Percentiles rank a stretch among this genome's conserved stretches.
Conservation (phyloP, 768 basidiomycete species). For the Boletus vermiculosoides region DNA sequence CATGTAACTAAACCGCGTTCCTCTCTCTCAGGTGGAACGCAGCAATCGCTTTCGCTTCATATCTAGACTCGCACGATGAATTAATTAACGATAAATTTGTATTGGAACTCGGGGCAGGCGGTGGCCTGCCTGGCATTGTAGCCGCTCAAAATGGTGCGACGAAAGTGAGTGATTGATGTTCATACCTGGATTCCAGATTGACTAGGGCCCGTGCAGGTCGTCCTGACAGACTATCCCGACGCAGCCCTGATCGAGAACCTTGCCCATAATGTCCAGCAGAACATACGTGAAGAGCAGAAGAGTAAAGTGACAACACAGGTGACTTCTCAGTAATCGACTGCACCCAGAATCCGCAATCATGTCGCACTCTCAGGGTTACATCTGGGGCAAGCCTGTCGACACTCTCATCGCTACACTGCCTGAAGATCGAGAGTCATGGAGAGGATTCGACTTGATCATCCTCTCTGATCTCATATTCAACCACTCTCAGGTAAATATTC, state of each 20-base stretch:
- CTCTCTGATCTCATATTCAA: slow-evolving; percentile 94
- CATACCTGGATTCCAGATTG: not conserved
- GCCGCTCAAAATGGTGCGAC: slow-evolving; percentile 66
- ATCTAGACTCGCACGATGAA: slow-evolving; percentile 53
- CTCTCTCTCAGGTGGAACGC: slow-evolving; percentile 71
- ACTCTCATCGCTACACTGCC: slow-evolving; percentile 30
- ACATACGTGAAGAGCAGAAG: slow-evolving; percentile 38
- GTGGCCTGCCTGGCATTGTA: slow-evolving; percentile 82
- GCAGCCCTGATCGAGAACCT: slow-evolving; percentile 72
- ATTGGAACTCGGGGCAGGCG: slow-evolving; percentile 92
- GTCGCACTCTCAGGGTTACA: slow-evolving; percentile 57
- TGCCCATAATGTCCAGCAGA: slow-evolving; percentile 59
- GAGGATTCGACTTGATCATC: slow-evolving; percentile 74
- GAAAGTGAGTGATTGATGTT: slow-evolving; percentile 41
- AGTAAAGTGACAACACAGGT: slow-evolving; percentile 35
- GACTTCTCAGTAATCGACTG: slow-evolving; percentile 28
- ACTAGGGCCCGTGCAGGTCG: slow-evolving; percentile 46
- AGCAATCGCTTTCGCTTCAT: slow-evolving; percentile 66
- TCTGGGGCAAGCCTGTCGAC: slow-evolving; percentile 67
- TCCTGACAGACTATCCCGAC: slow-evolving; percentile 95
- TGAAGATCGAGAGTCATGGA: slow-evolving; percentile 12
- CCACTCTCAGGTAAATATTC: slow-evolving; percentile 72
- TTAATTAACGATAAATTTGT: slow-evolving; percentile 51
- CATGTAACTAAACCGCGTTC: not conserved
- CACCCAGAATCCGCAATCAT: slow-evolving; percentile 16